Conservation (phyloP, 1,284 basidiomycete genomes). For the Marasmius tenuissimus region DNA sequence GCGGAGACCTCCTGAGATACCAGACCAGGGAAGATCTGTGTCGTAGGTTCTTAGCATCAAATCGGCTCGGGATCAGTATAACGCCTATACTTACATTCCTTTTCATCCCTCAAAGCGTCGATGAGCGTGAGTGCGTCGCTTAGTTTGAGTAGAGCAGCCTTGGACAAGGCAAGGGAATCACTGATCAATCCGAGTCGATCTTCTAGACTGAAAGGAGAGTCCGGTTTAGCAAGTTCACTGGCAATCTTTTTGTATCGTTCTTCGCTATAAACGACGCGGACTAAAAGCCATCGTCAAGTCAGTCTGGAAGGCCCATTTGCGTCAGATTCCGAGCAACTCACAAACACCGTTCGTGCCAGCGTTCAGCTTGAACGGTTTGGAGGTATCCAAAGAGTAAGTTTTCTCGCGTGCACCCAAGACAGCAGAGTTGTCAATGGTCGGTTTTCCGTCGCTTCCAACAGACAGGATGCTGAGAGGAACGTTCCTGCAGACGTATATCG, state of each 20-base stretch:
- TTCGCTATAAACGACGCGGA: conserved; percentile 86
- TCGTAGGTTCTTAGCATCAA: conserved; percentile 7
- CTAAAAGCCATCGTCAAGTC: conserved; percentile 33
- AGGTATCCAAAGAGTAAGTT: conserved; percentile 68
- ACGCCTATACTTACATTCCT: conserved; percentile 59
- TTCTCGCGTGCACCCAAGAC: conserved; percentile 75
- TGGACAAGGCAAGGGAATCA: conserved; percentile 79
- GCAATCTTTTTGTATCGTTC: conserved; percentile 82
- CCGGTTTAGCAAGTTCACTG: conserved; percentile 67
- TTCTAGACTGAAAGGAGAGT: conserved; percentile 73
- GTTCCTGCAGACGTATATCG: conserved; percentile 45
- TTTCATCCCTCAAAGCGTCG: conserved; percentile 68
- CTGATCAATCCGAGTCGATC: conserved; percentile 88
- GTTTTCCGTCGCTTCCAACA: conserved; percentile 56
- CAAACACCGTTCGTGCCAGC: conserved; percentile 89
- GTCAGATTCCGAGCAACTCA: conserved; percentile 36
- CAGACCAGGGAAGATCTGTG: conserved; percentile 75
- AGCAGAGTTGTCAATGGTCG: conserved; percentile 60
- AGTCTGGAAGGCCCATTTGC: background rate
- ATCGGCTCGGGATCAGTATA: background rate
- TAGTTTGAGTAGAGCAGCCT: conserved; percentile 77
- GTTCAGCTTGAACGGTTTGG: conserved; percentile 84
- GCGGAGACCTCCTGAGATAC: conserved; percentile 56
- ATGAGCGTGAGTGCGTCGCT: conserved; percentile 78
- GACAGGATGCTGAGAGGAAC: conserved; percentile 82